Evolutionary conservation across 2,329 filamentous ascomycete genomes (phyloP).

Genomic region (Verruconis gallopava): DNA sequence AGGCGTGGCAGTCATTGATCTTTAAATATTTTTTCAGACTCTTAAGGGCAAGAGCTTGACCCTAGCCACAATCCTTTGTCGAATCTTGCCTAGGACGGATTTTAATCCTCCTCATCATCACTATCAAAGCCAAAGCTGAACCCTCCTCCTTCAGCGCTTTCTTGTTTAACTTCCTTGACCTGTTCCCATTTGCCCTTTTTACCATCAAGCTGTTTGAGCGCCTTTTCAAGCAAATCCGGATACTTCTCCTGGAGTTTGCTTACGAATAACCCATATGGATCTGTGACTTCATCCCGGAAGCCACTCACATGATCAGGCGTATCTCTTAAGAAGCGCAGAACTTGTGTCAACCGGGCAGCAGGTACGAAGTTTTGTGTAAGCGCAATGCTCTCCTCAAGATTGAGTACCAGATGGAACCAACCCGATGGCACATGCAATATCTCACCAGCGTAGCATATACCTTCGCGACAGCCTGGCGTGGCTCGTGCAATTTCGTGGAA

Average conservation of each 20-base stretch:
- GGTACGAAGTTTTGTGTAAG: slow-evolving; percentile 96
- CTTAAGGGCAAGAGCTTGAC: too few species aligned
- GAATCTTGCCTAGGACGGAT: too few species aligned
- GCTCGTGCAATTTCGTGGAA: slow-evolving; percentile 75
- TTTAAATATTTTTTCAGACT: too few species aligned
- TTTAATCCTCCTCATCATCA: slow-evolving; percentile 40
- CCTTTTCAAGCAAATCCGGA: slow-evolving; percentile 52
- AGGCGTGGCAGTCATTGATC: too few species aligned
- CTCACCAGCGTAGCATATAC: slow-evolving; percentile 72
- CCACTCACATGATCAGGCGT: slow-evolving; percentile 79
- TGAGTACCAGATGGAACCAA: slow-evolving; percentile 96
- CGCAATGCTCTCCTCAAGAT: slow-evolving; percentile 71
- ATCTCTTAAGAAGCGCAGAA: slow-evolving; percentile 67
- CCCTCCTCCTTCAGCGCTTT: slow-evolving; percentile 28
- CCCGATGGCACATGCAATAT: slow-evolving; percentile 85
- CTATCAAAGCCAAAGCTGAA: slow-evolving; percentile 54
- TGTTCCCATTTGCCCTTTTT: slow-evolving; percentile 71
- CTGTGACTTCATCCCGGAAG: slow-evolving; percentile 56
- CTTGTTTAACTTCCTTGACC: slow-evolving; percentile 44
- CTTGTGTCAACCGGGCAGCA: slow-evolving; percentile 55
- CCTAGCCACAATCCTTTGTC: too few species aligned
- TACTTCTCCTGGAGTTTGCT: slow-evolving; percentile 49
- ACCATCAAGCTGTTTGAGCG: slow-evolving; percentile 50
- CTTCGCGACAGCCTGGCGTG: slow-evolving; percentile 68
- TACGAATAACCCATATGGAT: slow-evolving; percentile 65